Evolutionary conservation across 306 rosid genomes (phyloP).

Genomic region (Malus fusca): DNA sequence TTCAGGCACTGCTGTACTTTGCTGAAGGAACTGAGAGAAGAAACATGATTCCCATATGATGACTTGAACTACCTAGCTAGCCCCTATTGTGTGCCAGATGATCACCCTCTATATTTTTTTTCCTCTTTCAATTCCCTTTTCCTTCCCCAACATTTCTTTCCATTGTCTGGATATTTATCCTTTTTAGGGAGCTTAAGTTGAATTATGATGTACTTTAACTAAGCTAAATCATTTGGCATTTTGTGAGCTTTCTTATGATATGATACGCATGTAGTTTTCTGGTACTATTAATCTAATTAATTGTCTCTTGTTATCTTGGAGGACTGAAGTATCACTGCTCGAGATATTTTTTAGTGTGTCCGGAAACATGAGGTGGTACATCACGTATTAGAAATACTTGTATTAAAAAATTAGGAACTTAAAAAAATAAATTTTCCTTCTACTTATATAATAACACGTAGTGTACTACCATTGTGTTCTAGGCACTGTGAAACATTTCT

Average conservation of each 20-base stretch:
- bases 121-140: background rate
- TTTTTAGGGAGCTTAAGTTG: background rate
- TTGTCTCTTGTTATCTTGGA: slow-evolving; percentile 2
- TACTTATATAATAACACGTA: too few species aligned
- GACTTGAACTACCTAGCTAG: background rate
- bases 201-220: background rate
- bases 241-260: slow-evolving; percentile 7
- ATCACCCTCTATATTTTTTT: background rate
- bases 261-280: slow-evolving; percentile 24
- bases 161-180: background rate
- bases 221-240: slow-evolving; percentile 11
- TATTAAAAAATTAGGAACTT: too few species aligned
- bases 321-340: background rate
- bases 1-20: background rate
- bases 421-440: too few species aligned
- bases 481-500: too few species aligned
- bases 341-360: too few species aligned
- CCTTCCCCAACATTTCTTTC: background rate
- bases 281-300: slow-evolving; percentile 22
- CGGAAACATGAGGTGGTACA: too few species aligned
- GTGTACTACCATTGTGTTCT: too few species aligned
- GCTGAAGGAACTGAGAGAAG: background rate
- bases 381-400: too few species aligned
- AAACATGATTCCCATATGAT: background rate
- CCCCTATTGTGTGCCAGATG: background rate